Conservation (phyloP, 2,329 filamentous ascomycete genomes). For the Nemania sp. region DNA sequence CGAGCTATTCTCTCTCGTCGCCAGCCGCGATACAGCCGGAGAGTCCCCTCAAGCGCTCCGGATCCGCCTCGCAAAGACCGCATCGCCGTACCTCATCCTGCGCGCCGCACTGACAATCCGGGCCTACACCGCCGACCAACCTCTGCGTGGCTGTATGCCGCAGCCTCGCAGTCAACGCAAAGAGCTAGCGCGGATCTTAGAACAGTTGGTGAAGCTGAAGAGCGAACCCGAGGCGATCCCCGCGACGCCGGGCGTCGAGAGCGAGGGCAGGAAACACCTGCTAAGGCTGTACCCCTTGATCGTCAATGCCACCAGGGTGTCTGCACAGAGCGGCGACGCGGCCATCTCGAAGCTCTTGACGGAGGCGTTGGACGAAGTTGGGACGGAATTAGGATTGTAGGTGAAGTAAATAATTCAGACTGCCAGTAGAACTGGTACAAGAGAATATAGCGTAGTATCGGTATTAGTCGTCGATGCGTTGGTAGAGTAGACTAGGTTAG, state of each 20-base stretch:
- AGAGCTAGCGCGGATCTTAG: slow-evolving; percentile 75
- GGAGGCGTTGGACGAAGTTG: slow-evolving; percentile 64
- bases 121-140: slow-evolving; percentile 87
- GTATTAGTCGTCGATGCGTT: background rate
- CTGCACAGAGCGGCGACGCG: slow-evolving; percentile 61
- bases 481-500: too few relatives aligned
- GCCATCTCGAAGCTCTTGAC: slow-evolving; percentile 61
- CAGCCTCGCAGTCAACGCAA: slow-evolving; percentile 79
- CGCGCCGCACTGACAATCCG: slow-evolving; percentile 80
- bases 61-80: slow-evolving; percentile 70
- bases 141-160: slow-evolving; percentile 84
- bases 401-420: background rate
- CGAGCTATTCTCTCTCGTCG: slow-evolving; percentile 73
- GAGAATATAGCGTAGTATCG: background rate
- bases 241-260: slow-evolving; percentile 53
- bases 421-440: background rate
- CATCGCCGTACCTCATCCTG: slow-evolving; percentile 80
- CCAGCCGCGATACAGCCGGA: slow-evolving; percentile 46
- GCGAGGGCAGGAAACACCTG: slow-evolving; percentile 71
- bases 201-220: slow-evolving; percentile 65
- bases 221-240: slow-evolving; percentile 74
- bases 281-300: slow-evolving; percentile 79
- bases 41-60: slow-evolving; percentile 44
- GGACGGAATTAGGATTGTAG: slow-evolving; percentile 55
- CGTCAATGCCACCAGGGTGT: slow-evolving; percentile 63